Percentiles rank a stretch among this genome's conserved stretches.
phyloP scores from a whole-genome alignment of 805 yeast genomes.

The Metschnikowia matae region DNA sequence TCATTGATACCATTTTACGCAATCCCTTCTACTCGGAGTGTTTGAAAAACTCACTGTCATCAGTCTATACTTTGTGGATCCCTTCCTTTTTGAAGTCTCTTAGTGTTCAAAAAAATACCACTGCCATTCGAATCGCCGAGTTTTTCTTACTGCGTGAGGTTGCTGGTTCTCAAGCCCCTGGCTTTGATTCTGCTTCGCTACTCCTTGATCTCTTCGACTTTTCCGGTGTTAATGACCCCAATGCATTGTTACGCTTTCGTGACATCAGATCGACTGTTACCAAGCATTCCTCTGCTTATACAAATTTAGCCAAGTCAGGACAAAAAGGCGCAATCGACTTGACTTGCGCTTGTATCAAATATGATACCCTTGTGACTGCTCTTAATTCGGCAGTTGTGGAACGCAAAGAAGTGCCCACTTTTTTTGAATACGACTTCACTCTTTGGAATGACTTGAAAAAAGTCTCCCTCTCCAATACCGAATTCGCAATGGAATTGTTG shows the following conservation, averaged over 20 bases:
- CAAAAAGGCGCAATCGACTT: conserved; percentile 4
- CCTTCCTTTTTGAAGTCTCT: conserved; percentile 41
- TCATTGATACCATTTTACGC: conserved; percentile 56
- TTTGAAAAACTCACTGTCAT: conserved; percentile 38
- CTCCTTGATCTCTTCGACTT: conserved; percentile 19
- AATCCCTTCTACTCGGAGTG: conserved; percentile 45
- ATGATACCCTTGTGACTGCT: conserved; percentile 17
- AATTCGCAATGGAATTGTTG: conserved; percentile 12
- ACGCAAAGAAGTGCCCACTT: conserved; percentile 11
- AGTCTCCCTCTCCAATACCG: conserved; percentile 9
- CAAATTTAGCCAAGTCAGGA: conserved; percentile 18
- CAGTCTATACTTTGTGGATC: conserved; percentile 47
- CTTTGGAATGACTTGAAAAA: conserved; percentile 13
- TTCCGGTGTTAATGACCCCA: conserved; percentile 14
- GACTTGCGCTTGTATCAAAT: conserved; percentile 15
- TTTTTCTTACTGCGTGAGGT: conserved; percentile 34
- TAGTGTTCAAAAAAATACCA: conserved; percentile 48
- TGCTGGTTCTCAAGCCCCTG: background rate
- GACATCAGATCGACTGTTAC: conserved; percentile 50
- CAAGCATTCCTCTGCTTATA: conserved; percentile 34
- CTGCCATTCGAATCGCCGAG: conserved; percentile 49
- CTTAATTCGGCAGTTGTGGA: conserved; percentile 11
- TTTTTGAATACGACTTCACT: conserved; percentile 9
- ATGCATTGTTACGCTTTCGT: conserved; percentile 37
- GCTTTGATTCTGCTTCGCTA: conserved; percentile 9